A percentile compares a stretch with the other conserved stretches of the same genome.
Conservation (phyloP, 2,329 filamentous ascomycete genomes). For the Fusarium austroafricanum region DNA sequence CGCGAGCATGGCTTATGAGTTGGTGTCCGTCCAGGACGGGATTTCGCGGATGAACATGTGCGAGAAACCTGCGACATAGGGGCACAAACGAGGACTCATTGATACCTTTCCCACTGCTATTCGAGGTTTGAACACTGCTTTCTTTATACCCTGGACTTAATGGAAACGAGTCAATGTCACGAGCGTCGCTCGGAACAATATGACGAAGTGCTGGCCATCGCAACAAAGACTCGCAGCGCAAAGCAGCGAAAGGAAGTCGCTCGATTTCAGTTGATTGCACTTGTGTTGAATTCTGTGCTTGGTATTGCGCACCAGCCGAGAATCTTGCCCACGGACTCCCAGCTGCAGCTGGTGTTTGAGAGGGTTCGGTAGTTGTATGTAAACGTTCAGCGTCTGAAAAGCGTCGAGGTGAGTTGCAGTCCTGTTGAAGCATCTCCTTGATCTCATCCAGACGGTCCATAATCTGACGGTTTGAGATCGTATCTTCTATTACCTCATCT, state of each 20-base stretch:
- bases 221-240: conserved; percentile 2
- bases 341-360: neutral
- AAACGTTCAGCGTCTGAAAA: neutral
- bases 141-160: neutral
- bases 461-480: conserved; percentile 9
- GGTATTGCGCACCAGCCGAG: neutral
- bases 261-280: neutral
- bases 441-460: conserved; percentile 12
- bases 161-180: conserved; percentile 7
- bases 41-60: conserved; percentile 39
- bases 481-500: neutral
- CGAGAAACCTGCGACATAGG: conserved; percentile 26
- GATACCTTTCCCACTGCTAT: neutral
- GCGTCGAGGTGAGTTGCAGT: neutral
- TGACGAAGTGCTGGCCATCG: conserved; percentile 6
- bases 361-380: neutral
- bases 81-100: neutral
- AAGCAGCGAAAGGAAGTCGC: neutral
- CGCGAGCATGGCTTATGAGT: conserved; percentile 31
- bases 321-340: neutral
- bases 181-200: neutral
- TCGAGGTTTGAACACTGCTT: neutral
- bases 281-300: neutral
- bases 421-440: conserved; percentile 9
- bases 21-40: conserved; percentile 34